Evolutionary conservation across 2,329 filamentous ascomycete species (phyloP).

Genomic region (Nectriaceae sp.): DNA sequence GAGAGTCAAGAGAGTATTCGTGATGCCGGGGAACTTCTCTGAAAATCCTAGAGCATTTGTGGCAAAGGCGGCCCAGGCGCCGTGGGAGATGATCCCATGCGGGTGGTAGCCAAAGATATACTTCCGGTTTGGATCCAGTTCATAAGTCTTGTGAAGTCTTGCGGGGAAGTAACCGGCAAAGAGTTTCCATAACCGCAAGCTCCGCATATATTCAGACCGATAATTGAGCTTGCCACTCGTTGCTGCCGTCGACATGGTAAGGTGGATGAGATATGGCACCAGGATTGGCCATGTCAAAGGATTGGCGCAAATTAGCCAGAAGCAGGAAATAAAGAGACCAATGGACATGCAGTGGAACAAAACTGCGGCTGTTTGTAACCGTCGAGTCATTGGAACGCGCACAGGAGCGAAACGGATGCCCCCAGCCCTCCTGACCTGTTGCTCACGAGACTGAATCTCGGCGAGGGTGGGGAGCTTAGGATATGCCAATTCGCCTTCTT

Average conservation of each 20-base stretch:
- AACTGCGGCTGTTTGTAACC: constrained; percentile 77
- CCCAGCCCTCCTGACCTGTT: constrained; percentile 38
- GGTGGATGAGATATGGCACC: constrained; percentile 78
- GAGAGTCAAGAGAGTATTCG: constrained; percentile 89
- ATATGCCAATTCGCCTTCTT: constrained; percentile 21
- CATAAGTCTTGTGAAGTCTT: constrained; percentile 79
- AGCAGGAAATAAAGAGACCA: constrained; percentile 70
- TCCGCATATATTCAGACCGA: constrained; percentile 74
- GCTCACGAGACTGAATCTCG: constrained; percentile 23
- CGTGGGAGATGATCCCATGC: constrained; percentile 95
- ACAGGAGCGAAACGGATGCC: constrained; percentile 84
- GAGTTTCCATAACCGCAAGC: constrained; percentile 76
- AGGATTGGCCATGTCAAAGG: constrained; percentile 86
- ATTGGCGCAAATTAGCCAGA: constrained; percentile 90
- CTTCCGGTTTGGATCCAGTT: constrained; percentile 78
- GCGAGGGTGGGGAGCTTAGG: constrained; percentile 27
- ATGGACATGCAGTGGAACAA: constrained; percentile 73
- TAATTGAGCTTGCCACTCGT: constrained; percentile 74
- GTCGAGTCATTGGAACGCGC: constrained; percentile 69
- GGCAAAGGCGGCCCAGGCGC: constrained; percentile 88
- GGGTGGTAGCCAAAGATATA: constrained; percentile 98
- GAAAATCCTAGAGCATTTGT: constrained; percentile 89
- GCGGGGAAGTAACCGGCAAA: constrained; percentile 95
- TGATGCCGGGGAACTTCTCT: constrained; percentile 90
- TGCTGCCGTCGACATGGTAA: constrained; percentile 76